Evolutionary conservation across 169 alveolate genomes (phyloP).

Genomic region (Babesia ovata): DNA sequence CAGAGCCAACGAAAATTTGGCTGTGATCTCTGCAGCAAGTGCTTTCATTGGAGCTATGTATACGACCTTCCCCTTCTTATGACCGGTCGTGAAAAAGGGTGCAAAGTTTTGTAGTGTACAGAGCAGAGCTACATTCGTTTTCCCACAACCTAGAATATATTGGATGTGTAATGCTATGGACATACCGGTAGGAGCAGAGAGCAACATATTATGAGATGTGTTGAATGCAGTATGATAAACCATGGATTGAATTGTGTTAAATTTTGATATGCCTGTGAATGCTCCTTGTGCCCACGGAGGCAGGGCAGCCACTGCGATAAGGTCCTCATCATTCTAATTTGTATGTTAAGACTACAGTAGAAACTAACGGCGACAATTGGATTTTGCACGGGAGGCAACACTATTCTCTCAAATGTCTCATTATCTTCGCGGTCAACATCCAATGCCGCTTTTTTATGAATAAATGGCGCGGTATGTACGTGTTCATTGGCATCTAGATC

Average conservation of each 20-base stretch:
- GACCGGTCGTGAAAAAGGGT: slow-evolving; percentile 14
- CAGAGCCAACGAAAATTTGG: slow-evolving; percentile 42
- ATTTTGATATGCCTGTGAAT: slow-evolving; percentile 73
- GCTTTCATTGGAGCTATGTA: slow-evolving; percentile 99
- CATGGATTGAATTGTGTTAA: slow-evolving; percentile 89
- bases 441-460: slow-evolving; percentile 7
- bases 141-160: slow-evolving; percentile 89
- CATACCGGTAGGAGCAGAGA: slow-evolving; percentile 96
- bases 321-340: slow-evolving; percentile 46
- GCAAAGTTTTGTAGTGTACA: slow-evolving; percentile 83
- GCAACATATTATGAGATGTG: slow-evolving; percentile 89
- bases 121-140: slow-evolving; percentile 95
- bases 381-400: slow-evolving; percentile 35
- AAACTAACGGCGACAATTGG: slow-evolving; percentile 36
- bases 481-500: neutral
- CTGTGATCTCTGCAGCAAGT: slow-evolving; percentile 90
- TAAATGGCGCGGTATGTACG: neutral
- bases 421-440: slow-evolving; percentile 47
- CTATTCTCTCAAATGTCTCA: slow-evolving; percentile 42
- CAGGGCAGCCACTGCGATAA: slow-evolving; percentile 45
- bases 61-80: slow-evolving; percentile 79
- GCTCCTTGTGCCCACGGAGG: slow-evolving; percentile 89
- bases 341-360: neutral
- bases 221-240: slow-evolving; percentile 90
- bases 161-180: neutral